Percentiles rank a stretch among this genome's conserved stretches.
These are phyloP conservation scores for Colletotrichum sp. DNA, from an alignment of 2,329 filamentous ascomycete species.

Conservation along the genomic window DNA sequence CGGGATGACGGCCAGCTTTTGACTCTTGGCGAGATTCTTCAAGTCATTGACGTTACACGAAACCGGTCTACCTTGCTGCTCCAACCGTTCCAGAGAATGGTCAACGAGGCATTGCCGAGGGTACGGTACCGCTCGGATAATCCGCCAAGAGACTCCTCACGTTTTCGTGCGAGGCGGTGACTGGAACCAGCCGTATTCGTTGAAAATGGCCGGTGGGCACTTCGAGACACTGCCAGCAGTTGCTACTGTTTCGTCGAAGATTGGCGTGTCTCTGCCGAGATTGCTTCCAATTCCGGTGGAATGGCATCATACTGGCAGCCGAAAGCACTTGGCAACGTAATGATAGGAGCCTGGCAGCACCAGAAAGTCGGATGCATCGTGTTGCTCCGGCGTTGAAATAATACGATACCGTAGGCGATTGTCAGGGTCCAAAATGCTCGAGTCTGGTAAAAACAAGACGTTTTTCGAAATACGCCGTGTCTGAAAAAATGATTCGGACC, in stretches of 20 bases:
- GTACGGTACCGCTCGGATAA: neutral
- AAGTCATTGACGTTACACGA: neutral
- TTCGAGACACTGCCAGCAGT: neutral
- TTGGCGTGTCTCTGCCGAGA: neutral
- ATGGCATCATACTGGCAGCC: neutral
- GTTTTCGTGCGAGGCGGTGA: neutral
- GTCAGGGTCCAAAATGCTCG: neutral
- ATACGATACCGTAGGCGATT: accelerated
- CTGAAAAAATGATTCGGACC: neutral
- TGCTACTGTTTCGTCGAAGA: neutral
- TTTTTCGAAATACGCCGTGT: neutral
- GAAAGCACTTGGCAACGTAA: neutral
- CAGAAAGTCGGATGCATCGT: neutral
- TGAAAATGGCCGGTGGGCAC: neutral
- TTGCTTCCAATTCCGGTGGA: conserved; percentile 1
- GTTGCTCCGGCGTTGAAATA: neutral
- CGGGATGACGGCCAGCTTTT: neutral
- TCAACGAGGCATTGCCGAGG: neutral
- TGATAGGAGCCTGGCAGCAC: neutral
- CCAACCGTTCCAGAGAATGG: neutral
- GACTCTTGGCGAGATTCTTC: neutral
- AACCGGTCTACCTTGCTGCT: neutral
- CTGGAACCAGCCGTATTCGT: neutral
- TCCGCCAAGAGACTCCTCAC: neutral
- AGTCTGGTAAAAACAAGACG: neutral